Conservation (phyloP, 2,329 filamentous ascomycete genomes). For the Pezicula radicicola region DNA sequence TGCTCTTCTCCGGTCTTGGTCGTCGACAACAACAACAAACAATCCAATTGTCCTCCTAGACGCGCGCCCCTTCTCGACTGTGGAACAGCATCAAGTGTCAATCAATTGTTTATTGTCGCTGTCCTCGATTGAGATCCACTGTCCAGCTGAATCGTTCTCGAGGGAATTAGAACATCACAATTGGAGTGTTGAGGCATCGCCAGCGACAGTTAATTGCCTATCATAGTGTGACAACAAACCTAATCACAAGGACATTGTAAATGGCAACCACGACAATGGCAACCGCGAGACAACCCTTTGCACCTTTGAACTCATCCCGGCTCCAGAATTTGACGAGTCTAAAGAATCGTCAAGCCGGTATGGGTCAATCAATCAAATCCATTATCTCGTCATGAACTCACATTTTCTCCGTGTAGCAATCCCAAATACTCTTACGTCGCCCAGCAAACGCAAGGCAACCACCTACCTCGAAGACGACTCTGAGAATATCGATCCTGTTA, state of each 20-base stretch:
- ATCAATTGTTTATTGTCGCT: too few species aligned
- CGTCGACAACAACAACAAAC: too few species aligned
- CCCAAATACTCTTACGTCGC: conserved; percentile 14
- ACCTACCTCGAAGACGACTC: conserved; percentile 46
- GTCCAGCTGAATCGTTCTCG: too few species aligned
- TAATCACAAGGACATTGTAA: background rate
- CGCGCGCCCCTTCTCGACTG: too few species aligned
- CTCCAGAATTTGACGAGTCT: conserved; percentile 70
- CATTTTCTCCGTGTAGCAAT: conserved; percentile 15
- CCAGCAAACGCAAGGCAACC: conserved; percentile 58
- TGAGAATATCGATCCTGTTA: conserved; percentile 59
- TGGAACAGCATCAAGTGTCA: too few species aligned
- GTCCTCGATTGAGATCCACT: too few species aligned
- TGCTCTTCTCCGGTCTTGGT: too few species aligned
- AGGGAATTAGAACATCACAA: too few species aligned
- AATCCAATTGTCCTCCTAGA: too few species aligned
- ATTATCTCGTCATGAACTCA: conserved; percentile 19
- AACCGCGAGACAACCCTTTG: conserved; percentile 64
- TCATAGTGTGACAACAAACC: too few species aligned
- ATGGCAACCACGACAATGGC: conserved; percentile 25
- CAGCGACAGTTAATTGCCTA: too few species aligned
- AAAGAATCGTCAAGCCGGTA: conserved; percentile 77
- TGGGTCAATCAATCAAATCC: conserved; percentile 6
- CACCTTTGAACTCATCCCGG: conserved; percentile 65
- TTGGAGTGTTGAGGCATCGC: too few species aligned